These are phyloP conservation scores for Sungouiozyma ichnusensis DNA, from an alignment of 805 yeast species.

Conservation along the genomic window DNA sequence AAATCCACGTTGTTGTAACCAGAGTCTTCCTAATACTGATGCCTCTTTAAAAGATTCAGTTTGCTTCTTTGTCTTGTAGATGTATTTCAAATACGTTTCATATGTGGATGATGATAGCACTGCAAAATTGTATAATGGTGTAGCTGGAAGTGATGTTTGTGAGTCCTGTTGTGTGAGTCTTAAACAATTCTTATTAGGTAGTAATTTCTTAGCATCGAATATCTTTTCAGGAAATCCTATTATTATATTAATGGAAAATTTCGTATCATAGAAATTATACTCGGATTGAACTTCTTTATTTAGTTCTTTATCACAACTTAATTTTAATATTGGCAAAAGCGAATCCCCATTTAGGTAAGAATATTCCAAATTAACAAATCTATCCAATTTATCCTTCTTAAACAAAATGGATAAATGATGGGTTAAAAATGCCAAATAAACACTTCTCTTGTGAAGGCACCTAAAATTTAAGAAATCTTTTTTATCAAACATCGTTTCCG, in stretches of 20 bases:
- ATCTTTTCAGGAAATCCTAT: constrained; percentile 61
- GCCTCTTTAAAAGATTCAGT: constrained; percentile 84
- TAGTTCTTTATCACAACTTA: constrained; percentile 36
- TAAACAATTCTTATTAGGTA: constrained; percentile 74
- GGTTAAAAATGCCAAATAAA: constrained; percentile 72
- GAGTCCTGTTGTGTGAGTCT: constrained; percentile 47
- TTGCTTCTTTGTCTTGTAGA: constrained; percentile 64
- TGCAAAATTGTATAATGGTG: constrained; percentile 81
- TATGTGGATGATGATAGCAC: constrained; percentile 58
- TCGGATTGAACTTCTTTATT: constrained; percentile 13
- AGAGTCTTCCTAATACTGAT: constrained; percentile 70
- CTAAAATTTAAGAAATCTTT: constrained; percentile 88
- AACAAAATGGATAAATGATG: constrained; percentile 47
- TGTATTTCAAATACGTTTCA: constrained; percentile 59
- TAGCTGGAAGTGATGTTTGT: constrained; percentile 42
- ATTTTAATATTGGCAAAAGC: constrained; percentile 60
- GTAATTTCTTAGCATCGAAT: constrained; percentile 66
- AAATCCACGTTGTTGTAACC: constrained; percentile 85
- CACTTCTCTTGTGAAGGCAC: constrained; percentile 81
- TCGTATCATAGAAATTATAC: constrained; percentile 57
- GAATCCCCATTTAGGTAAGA: constrained; percentile 66
- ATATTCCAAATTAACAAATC: constrained; percentile 43
- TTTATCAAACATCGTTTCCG: constrained; percentile 57
- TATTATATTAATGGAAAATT: constrained; percentile 59
- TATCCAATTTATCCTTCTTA: constrained; percentile 40